A percentile compares a stretch with the other conserved stretches of the same genome.
phyloP scores from a whole-genome alignment of 257 asterid genomes.

The Solanum paucissectum region DNA sequence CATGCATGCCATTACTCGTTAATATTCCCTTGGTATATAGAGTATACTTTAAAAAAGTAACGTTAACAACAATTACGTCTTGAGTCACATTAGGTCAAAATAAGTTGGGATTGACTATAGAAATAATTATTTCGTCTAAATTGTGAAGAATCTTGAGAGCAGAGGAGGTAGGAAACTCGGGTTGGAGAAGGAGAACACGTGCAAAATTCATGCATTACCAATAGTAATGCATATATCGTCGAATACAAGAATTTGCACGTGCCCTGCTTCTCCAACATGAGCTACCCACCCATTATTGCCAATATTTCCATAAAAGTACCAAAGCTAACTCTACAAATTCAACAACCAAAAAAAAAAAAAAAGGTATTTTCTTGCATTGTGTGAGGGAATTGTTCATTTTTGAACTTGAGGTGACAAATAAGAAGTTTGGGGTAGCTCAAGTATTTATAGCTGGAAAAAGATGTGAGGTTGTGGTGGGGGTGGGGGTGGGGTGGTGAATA shows the following conservation, averaged over 20 bases:
- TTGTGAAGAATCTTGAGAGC: background rate
- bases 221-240: background rate
- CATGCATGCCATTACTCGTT: background rate
- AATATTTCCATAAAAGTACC: background rate
- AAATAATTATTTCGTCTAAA: background rate
- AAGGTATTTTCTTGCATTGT: background rate
- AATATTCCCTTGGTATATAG: background rate
- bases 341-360: background rate
- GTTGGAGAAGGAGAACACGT: slow-evolving; percentile 95
- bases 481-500: background rate
- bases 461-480: background rate
- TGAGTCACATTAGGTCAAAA: background rate
- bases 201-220: slow-evolving; percentile 20
- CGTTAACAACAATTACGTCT: background rate
- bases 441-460: slow-evolving; percentile 29
- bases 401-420: background rate
- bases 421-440: background rate
- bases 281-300: slow-evolving; percentile 18
- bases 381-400: background rate
- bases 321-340: background rate
- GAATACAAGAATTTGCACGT: slow-evolving; percentile 48
- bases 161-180: slow-evolving; percentile 29
- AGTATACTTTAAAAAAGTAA: background rate
- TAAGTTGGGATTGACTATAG: background rate
- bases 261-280: slow-evolving; percentile 90